Conservation (phyloP, 352 stramenopile genomes). For the Globisporangium echinulatum region DNA sequence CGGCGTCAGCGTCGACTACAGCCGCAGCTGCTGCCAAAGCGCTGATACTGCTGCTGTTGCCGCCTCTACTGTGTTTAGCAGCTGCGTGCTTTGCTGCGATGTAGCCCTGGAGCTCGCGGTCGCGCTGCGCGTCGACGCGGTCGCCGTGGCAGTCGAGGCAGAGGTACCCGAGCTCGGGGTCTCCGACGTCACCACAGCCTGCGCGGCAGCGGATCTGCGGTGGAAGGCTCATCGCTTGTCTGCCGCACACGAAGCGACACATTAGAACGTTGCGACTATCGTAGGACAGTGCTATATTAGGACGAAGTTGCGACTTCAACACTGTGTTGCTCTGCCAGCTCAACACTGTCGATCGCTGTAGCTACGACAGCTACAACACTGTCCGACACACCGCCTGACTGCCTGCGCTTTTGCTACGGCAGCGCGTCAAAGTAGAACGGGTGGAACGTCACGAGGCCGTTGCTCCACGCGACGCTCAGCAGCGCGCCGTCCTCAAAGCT, state of each 20-base stretch:
- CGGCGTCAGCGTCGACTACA: too few relatives aligned
- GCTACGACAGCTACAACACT: neutral
- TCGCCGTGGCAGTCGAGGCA: constrained; percentile 66
- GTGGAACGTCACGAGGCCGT: constrained; percentile 70
- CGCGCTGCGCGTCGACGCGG: constrained; percentile 31
- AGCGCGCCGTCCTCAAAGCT: constrained; percentile 64
- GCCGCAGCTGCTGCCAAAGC: too few relatives aligned
- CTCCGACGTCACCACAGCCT: constrained; percentile 50
- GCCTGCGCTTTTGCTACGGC: neutral
- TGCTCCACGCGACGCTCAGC: constrained; percentile 71
- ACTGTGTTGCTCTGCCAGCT: too few relatives aligned
- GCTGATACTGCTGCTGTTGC: neutral
- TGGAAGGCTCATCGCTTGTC: constrained; percentile 34
- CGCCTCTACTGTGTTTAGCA: neutral
- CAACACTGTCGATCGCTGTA: too few relatives aligned
- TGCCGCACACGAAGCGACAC: too few relatives aligned
- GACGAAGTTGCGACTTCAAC: too few relatives aligned
- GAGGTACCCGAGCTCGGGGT: constrained; percentile 50
- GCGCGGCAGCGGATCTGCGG: constrained; percentile 40
- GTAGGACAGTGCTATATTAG: too few relatives aligned
- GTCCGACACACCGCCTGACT: neutral
- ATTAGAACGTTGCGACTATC: too few relatives aligned
- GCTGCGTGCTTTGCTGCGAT: constrained; percentile 8
- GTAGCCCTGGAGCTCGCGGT: constrained; percentile 35
- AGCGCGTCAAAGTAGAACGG: constrained; percentile 65